Conservation (phyloP, 352 stramenopile species). For the Pythium rhizo-oryzae region DNA sequence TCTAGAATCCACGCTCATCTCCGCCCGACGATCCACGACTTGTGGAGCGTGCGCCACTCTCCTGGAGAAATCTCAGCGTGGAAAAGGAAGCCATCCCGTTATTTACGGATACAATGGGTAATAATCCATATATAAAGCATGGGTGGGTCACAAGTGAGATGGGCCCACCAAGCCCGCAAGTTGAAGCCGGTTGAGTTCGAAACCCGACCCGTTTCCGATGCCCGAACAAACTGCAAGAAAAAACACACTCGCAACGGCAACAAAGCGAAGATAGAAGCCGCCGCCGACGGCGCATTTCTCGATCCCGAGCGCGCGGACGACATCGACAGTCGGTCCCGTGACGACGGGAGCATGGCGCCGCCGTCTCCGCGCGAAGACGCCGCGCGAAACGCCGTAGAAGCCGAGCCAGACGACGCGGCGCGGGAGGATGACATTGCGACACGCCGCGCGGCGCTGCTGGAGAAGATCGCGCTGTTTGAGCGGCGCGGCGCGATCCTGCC, state of each 20-base stretch:
- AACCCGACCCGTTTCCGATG: constrained; percentile 14
- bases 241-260: background rate
- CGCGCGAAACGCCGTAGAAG: background rate
- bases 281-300: constrained; percentile 4
- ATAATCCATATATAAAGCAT: background rate
- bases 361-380: constrained; percentile 4
- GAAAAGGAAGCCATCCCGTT: constrained; percentile 1
- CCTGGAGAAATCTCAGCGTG: too few relatives aligned
- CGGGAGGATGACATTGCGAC: constrained; percentile 7
- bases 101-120: background rate
- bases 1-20: too few relatives aligned
- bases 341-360: background rate
- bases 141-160: too few relatives aligned
- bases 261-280: constrained; percentile 6
- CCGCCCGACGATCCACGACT: too few relatives aligned
- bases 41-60: too few relatives aligned
- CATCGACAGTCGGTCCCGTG: background rate
- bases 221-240: constrained; percentile 14
- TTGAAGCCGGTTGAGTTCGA: background rate
- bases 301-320: background rate
- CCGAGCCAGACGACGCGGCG: background rate
- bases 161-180: background rate
- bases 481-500: constrained; percentile 55
- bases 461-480: constrained; percentile 62
- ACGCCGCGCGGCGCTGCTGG: constrained; percentile 36